Evolutionary conservation across 371 early-diverging fungal genomes (phyloP).

Genomic region (Mortierella polycephala): DNA sequence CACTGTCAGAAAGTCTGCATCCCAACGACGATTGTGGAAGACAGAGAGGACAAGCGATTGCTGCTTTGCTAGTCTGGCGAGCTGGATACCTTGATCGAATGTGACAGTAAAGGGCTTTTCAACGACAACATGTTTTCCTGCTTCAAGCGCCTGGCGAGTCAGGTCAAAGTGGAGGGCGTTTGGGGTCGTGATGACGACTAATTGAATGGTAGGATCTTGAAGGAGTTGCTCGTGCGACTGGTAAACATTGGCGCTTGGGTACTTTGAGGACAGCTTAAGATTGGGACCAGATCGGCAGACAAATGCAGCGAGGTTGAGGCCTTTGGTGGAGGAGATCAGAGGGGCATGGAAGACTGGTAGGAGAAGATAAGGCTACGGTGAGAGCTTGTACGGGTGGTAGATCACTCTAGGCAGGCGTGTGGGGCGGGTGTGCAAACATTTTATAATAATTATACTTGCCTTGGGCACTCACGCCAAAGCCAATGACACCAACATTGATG

Average conservation of each 20-base stretch:
- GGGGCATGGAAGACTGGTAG: constrained; percentile 75
- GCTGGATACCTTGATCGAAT: constrained; percentile 66
- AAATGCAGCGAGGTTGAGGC: constrained; percentile 65
- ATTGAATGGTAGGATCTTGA: constrained; percentile 63
- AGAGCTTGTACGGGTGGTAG: not conserved
- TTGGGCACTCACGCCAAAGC: constrained; percentile 73
- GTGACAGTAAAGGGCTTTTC: constrained; percentile 85
- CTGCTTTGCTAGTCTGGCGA: constrained; percentile 66
- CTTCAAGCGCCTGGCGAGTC: constrained; percentile 68
- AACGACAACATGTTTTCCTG: constrained; percentile 79
- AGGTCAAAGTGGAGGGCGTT: constrained; percentile 74
- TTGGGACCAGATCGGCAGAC: constrained; percentile 66
- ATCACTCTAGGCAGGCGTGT: not conserved
- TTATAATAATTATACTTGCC: constrained; percentile 5
- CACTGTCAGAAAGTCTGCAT: constrained; percentile 84
- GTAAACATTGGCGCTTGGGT: constrained; percentile 65
- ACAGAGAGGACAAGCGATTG: constrained; percentile 72
- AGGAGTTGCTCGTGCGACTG: constrained; percentile 68
- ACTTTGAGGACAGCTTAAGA: constrained; percentile 53
- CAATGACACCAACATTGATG: constrained; percentile 77
- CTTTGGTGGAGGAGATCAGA: constrained; percentile 66
- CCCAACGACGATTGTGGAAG: constrained; percentile 86
- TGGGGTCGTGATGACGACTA: constrained; percentile 81
- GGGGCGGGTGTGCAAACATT: not conserved
- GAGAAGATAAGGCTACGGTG: constrained; percentile 20